These are phyloP conservation scores for Coprinopsis cinerea DNA, from an alignment of 768 basidiomycete species.

Conservation along the genomic window DNA sequence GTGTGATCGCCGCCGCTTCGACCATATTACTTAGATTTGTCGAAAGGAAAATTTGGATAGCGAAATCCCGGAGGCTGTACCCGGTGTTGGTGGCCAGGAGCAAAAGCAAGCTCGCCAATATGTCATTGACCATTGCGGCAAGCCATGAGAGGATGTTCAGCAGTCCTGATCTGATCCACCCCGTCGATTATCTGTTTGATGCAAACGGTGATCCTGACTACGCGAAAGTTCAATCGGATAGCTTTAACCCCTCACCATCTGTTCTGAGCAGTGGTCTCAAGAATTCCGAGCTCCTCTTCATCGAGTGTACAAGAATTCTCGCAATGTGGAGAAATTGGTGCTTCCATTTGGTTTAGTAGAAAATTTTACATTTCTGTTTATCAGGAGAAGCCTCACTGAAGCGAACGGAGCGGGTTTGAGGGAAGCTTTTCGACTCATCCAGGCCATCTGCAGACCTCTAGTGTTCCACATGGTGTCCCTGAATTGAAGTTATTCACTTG, in stretches of 20 bases:
- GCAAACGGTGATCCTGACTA: neutral
- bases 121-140: constrained; percentile 69
- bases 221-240: neutral
- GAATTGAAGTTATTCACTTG: no score
- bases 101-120: constrained; percentile 76
- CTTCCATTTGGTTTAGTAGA: no score
- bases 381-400: no score
- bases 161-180: constrained; percentile 10
- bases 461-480: no score
- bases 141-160: constrained; percentile 26
- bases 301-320: no score
- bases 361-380: no score
- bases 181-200: neutral
- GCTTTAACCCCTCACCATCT: no score
- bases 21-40: constrained; percentile 10
- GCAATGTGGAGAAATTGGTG: no score
- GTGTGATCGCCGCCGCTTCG: constrained; percentile 23
- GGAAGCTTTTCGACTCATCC: no score
- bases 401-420: no score
- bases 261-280: neutral
- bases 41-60: constrained; percentile 76
- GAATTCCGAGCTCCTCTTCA: neutral
- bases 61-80: constrained; percentile 81
- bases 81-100: constrained; percentile 87
- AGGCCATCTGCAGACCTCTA: no score